Base-by-base conservation (phyloP, 2,329 filamentous ascomycete species). In the Calycina herbarum region DNA sequence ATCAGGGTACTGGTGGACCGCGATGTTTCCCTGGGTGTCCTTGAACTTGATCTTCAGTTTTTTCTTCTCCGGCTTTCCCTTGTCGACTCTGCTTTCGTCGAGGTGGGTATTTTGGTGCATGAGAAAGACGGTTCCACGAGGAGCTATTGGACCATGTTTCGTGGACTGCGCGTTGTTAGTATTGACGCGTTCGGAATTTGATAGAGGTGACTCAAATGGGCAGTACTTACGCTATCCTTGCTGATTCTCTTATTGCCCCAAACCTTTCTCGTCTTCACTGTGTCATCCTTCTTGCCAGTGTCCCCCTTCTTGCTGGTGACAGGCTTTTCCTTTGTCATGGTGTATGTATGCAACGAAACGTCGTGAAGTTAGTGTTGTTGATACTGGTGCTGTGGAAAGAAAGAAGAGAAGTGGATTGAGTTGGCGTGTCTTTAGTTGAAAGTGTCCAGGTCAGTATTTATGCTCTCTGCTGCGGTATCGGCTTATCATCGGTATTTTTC, bases 71-170 rank as follows among this genome's bases (percentile, higher is more conserved):
- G 24, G 6, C 11, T 59, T 27, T 6, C 62, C 62, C 8, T 20
- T 24, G 20, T 29, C n/a, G 27, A 38, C 62, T 31, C 33, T 24
- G 24, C 8, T 35, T n/a, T 42, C 29, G 11, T 58, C 56, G 11
- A 63, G 58, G 27, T 63, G 54, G 7, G 17, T 6, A 75, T 73
- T 45, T 15, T 51, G 15, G 29, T 35, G 3, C 27, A 33, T 29
- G 6, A 61, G 29, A n/a, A 54, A 61, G 8, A 54, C n/a, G 24
- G 45, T 61, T 10, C 33, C 33, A 15, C 40, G 59, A 2, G 59
- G 59, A 2, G 59, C 40, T 3, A 61, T 33, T 4, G 59, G 27
- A 3, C 48, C 48, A 27, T 54, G 48, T 13, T 29, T 54, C 3
- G 48, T 11, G 20, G n/a, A 10, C 48, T 54, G 13, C n/a, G 11